Conservation (phyloP, 2,329 filamentous ascomycete species). For the Fusarium sp. region DNA sequence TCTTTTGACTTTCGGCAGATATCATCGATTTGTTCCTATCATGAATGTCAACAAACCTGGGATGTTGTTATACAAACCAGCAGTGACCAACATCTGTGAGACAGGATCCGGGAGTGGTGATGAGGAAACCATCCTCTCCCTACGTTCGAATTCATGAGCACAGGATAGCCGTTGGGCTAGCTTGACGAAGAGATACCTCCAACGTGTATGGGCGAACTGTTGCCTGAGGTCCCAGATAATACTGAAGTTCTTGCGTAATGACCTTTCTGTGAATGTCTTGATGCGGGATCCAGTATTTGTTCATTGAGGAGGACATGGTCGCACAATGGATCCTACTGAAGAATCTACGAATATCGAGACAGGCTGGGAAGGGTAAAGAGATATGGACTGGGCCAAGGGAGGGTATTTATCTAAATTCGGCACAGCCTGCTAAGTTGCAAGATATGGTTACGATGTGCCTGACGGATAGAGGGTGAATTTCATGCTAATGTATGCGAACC, state of each 20-base stretch:
- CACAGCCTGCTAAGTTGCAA: conserved; percentile 29
- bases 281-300: conserved; percentile 72
- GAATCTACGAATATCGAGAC: conserved; percentile 27
- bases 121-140: conserved; percentile 73
- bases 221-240: conserved; percentile 69
- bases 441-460: conserved; percentile 43
- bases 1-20: conserved; percentile 71
- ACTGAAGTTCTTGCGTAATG: conserved; percentile 70
- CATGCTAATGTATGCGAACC: conserved; percentile 46
- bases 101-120: conserved; percentile 69
- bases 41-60: conserved; percentile 37
- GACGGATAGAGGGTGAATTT: conserved; percentile 41
- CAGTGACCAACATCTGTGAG: conserved; percentile 67
- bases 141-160: conserved; percentile 50
- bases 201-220: conserved; percentile 69
- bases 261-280: conserved; percentile 72
- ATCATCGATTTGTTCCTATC: conserved; percentile 72
- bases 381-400: conserved; percentile 31
- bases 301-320: conserved; percentile 57
- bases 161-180: conserved; percentile 29
- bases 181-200: conserved; percentile 60
- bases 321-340: conserved; percentile 29
- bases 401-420: conserved; percentile 48
- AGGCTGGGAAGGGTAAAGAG: conserved; percentile 27
- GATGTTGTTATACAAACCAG: conserved; percentile 1